A percentile compares a stretch with the other conserved stretches of the same genome.
Evolutionary conservation across 2,329 filamentous ascomycete genomes (phyloP).

Genomic region (Tolypocladium cylindrosporum): DNA sequence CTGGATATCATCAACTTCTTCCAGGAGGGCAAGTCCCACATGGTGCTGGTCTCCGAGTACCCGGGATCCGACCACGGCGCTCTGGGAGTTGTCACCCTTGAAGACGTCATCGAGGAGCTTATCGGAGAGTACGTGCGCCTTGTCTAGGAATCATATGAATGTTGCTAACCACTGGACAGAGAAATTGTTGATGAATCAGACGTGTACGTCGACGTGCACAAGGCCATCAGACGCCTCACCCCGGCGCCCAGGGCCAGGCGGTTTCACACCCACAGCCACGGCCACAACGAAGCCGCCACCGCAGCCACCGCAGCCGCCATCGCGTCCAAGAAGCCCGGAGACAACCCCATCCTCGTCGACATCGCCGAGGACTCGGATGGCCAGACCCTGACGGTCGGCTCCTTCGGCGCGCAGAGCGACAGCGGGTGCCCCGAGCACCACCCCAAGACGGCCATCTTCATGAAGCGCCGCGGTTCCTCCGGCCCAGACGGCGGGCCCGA

Average conservation of each 20-base stretch:
- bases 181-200: constrained; percentile 99
- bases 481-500: constrained; percentile 41
- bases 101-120: constrained; percentile 96
- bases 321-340: constrained; percentile 19
- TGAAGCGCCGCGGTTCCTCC: constrained; percentile 48
- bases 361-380: constrained; percentile 32
- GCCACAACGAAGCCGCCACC: neutral
- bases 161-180: constrained; percentile 32
- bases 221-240: constrained; percentile 82
- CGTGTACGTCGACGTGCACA: constrained; percentile 96
- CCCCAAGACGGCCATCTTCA: constrained; percentile 44
- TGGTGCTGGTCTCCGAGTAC: constrained; percentile 86
- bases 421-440: constrained; percentile 27
- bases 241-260: constrained; percentile 71
- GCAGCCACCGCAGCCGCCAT: constrained; percentile 19
- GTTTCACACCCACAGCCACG: constrained; percentile 17
- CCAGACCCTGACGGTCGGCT: constrained; percentile 19
- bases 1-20: constrained; percentile 99
- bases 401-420: constrained; percentile 28
- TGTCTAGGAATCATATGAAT: neutral
- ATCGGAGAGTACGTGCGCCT: constrained; percentile 68
- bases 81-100: constrained; percentile 85
- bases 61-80: constrained; percentile 89
- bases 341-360: constrained; percentile 20
- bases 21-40: constrained; percentile 97